A percentile compares a stretch with the other conserved stretches of the same genome.
These are phyloP conservation scores for Phytophthora cactorum DNA, from an alignment of 352 stramenopile species.

Conservation along the genomic window DNA sequence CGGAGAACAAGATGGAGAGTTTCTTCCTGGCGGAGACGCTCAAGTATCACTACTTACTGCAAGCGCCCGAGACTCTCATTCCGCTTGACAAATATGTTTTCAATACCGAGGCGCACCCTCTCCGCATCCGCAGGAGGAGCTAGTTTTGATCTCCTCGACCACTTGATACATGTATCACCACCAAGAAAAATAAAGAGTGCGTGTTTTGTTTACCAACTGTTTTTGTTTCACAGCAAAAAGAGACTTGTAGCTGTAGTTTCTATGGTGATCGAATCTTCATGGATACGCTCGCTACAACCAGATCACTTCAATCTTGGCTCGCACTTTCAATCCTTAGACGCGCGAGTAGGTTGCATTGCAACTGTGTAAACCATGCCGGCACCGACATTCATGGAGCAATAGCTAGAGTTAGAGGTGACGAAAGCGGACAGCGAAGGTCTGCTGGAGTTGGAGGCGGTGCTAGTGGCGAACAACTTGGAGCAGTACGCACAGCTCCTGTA, in stretches of 20 bases:
- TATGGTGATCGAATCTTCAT: constrained; percentile 20
- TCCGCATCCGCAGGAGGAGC: constrained; percentile 61
- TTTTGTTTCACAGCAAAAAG: not conserved
- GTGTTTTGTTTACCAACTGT: not conserved
- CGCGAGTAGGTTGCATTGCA: not conserved
- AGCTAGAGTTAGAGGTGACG: constrained; percentile 27
- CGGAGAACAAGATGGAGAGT: constrained; percentile 98
- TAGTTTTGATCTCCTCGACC: constrained; percentile 1
- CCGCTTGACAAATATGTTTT: constrained; percentile 96
- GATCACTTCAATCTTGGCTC: constrained; percentile 10
- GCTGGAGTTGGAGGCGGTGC: constrained; percentile 22
- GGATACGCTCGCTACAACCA: not conserved
- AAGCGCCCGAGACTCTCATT: constrained; percentile 44
- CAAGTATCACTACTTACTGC: constrained; percentile 23
- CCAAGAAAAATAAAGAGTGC: not conserved
- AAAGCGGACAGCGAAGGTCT: constrained; percentile 24
- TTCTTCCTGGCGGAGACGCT: constrained; percentile 99
- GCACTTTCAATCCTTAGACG: constrained; percentile 10
- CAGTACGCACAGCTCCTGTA: constrained; percentile 29
- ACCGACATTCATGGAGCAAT: constrained; percentile 12
- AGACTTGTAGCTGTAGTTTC: constrained; percentile 1
- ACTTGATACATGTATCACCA: constrained; percentile 2
- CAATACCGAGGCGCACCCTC: constrained; percentile 96
- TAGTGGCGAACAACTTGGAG: constrained; percentile 30
- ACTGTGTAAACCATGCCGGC: constrained; percentile 12